Evolutionary conservation across 805 yeast species (phyloP), one percentile per base, ranked within the genome.

Genomic region (Candida verbasci): DNA sequence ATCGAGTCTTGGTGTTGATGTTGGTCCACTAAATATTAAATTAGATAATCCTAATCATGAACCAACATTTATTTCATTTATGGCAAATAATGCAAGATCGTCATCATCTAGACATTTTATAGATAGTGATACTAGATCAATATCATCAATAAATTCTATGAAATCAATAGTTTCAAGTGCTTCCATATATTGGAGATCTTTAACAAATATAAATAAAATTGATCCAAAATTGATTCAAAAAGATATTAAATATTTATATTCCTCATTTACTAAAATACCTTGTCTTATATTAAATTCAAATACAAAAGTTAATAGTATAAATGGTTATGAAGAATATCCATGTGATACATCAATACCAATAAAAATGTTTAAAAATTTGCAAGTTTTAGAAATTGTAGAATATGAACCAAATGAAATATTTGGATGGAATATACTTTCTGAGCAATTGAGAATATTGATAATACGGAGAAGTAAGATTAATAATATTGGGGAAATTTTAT

Each of bases 261-360:
- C 80, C 12, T 78, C 82, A 3, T 80, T 80, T 53, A 74, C 83
- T 3, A 79, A 79, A 44, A 60, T 80, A 18, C 86, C 86, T 0
- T 78, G 85, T 50, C 62, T 80, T 34, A 59, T 82, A 24, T 52
- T 80, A 38, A 72, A 80, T 9, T 80, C 81, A 9, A 81, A 77
- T 42, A 66, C 76, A 6, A 76, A 76, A 42, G 72, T 81, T 12
- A 72, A 66, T 43, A 58, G 76, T 29, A 79, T 80, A 20, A 70
- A 65, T 34, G 78, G 80, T 2, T 80, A 78, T 52, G 84, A 80
- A 48, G 86, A 80, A 50, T 80, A 74, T 50, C 86, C 86, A 0
- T 79, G 81, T 52, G 86, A 80, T 48, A 78, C 85, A 3, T 71
- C 82, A 4, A 80, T 81, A 7, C 86, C 86, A 3, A 52, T 80